Conservation (phyloP, 2,329 filamentous ascomycete genomes). For the Diaporthe destruens region DNA sequence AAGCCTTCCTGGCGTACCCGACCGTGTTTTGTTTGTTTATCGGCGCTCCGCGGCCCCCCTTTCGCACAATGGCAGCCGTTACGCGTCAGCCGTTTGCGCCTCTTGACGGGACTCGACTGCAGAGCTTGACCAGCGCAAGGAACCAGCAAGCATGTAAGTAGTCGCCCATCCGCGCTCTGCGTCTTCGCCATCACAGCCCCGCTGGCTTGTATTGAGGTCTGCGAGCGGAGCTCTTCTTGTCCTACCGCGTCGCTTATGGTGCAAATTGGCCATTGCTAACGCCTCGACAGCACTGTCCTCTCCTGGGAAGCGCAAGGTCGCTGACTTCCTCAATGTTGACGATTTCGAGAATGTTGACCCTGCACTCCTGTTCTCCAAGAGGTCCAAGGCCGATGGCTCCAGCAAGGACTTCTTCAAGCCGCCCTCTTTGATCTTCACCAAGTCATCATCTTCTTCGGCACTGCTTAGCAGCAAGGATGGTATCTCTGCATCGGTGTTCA, state of each 20-base stretch:
- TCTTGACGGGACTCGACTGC: constrained; percentile 76
- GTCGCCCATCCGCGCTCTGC: not conserved
- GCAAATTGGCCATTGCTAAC: constrained; percentile 46
- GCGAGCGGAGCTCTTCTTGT: not conserved
- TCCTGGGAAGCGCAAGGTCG: constrained; percentile 69
- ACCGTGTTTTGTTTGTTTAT: constrained; percentile 40
- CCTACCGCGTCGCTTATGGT: not conserved
- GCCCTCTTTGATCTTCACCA: constrained; percentile 59
- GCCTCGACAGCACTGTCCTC: constrained; percentile 54
- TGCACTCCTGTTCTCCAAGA: constrained; percentile 64
- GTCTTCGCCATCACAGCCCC: not conserved
- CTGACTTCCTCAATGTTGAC: constrained; percentile 61
- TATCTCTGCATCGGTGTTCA: constrained; percentile 47
- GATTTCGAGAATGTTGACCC: constrained; percentile 75
- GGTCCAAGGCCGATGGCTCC: constrained; percentile 64
- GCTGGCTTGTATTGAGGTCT: constrained; percentile 3
- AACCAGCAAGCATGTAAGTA: constrained; percentile 80
- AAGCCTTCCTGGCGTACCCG: constrained; percentile 18
- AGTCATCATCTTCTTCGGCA: constrained; percentile 52
- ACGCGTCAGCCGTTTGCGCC: constrained; percentile 82
- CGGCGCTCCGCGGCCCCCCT: not conserved
- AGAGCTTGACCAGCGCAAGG: constrained; percentile 80
- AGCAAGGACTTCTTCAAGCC: constrained; percentile 64
- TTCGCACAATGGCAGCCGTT: constrained; percentile 64
- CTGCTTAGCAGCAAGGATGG: constrained; percentile 47